Evolutionary conservation across 495 filamentous ascomycete genomes (phyloP).

Genomic region (Stereocaulon alpinum): DNA sequence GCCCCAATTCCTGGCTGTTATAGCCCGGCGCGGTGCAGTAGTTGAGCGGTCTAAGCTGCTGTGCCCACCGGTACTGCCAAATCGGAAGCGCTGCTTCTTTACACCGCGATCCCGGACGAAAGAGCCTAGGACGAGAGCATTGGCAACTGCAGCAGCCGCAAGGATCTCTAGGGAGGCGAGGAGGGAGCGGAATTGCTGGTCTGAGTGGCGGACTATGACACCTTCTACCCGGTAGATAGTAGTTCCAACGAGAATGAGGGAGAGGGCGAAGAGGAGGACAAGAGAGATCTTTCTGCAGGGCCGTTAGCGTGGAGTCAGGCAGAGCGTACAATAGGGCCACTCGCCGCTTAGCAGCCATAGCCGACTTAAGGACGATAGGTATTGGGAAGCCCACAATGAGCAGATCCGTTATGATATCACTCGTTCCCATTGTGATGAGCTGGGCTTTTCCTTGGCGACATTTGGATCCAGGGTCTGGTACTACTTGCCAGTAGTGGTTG

Average conservation of each 20-base stretch:
- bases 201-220: conserved; percentile 50
- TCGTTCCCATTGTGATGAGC: conserved; percentile 74
- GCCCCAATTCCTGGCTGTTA: conserved; percentile 60
- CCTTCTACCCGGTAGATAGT: conserved; percentile 68
- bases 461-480: conserved; percentile 72
- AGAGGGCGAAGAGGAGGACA: conserved; percentile 69
- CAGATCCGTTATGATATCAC: conserved; percentile 80
- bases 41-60: conserved; percentile 43
- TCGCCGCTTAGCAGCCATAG: conserved; percentile 54
- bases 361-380: conserved; percentile 65
- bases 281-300: conserved; percentile 47
- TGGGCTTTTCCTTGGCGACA: conserved; percentile 81
- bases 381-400: conserved; percentile 81
- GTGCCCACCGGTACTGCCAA: conserved; percentile 43
- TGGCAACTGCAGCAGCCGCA: conserved; percentile 65
- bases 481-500: conserved; percentile 79
- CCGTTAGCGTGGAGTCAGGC: neutral
- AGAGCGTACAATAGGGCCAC: neutral
- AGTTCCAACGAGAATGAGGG: conserved; percentile 60
- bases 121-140: conserved; percentile 68
- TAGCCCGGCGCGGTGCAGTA: conserved; percentile 33
- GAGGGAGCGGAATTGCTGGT: conserved; percentile 66
- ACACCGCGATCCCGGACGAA: conserved; percentile 70
- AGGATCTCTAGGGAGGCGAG: conserved; percentile 69
- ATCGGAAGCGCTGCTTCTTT: conserved; percentile 67